Evolutionary conservation across 2,329 filamentous ascomycete genomes (phyloP), one percentile per base, ranked within the genome.

Genomic region (Apiospora phragmitis): DNA sequence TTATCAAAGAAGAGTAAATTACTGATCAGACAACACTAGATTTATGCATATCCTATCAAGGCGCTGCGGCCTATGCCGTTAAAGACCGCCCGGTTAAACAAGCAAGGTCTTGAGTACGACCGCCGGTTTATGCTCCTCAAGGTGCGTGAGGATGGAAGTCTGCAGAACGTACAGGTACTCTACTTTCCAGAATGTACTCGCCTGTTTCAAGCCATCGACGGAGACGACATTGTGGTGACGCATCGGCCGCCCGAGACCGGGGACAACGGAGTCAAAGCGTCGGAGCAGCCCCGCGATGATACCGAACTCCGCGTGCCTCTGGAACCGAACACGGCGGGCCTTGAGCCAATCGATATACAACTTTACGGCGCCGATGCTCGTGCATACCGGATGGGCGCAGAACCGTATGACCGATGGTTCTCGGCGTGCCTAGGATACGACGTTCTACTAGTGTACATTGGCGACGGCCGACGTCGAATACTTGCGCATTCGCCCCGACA

Each of bases 21-120:
- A 21, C 55, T 62, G 7, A 62, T 38, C 12, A 12, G 18, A 7
- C 24, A 4, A 24, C n/a, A 29, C n/a, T 41, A 91, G 88, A 85
- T 94, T 45, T 93, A 91, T 80, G 85, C 92, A 66, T 93, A 94
- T 79, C 92, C 92, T 55, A 90, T 94, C 81, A 94, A 94, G 78
- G 91, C 87, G 9, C 85, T 94, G n/a, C 88, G 90, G 45, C 88
- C 88, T 68, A 87, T 91, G 69, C 79, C 84, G 24, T 81, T 94
- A 42, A 71, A 83, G 5, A 79, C 81, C 0, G 85, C 90, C 3
- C 80, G 81, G n/a, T 80, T 93, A 65, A 88, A 87, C 6, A 83
- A 85, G n/a, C 86, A 89, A 73, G 92, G 92, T 18, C 84, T 93
- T 74, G 82, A 84, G 51, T 83, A 92, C 77, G 92, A 94, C 81